phyloP scores from a whole-genome alignment of 257 asterid genomes.

The Salvia hispanica region DNA sequence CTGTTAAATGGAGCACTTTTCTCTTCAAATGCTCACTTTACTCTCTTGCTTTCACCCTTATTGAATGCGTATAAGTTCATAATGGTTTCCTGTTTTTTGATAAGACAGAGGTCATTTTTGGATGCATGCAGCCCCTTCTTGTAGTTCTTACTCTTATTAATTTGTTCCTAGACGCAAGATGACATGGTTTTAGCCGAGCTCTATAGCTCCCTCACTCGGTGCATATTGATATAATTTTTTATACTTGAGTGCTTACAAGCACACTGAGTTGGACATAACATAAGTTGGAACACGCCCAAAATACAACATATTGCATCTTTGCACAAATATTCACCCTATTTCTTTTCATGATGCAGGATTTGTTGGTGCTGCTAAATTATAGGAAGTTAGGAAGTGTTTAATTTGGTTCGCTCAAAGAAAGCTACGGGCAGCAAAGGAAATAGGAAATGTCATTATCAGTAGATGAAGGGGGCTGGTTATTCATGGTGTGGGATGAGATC shows the following conservation, averaged over 20 bases:
- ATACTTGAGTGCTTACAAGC: neutral
- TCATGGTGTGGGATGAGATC: neutral
- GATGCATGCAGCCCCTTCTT: neutral
- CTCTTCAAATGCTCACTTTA: neutral
- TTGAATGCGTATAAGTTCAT: neutral
- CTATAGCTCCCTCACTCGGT: neutral
- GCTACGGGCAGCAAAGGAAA: neutral
- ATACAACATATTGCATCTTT: neutral
- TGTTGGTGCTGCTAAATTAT: neutral
- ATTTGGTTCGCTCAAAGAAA: neutral
- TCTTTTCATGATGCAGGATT: slow-evolving; percentile 14
- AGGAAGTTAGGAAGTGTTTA: neutral
- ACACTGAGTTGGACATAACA: neutral
- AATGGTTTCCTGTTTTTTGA: neutral
- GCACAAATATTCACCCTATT: no score
- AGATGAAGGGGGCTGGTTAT: neutral
- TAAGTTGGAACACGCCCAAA: no score
- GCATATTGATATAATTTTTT: neutral
- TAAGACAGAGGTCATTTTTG: neutral
- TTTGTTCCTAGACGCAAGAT: neutral
- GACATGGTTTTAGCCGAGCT: neutral
- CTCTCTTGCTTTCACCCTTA: neutral
- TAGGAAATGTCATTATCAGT: slow-evolving; percentile 7
- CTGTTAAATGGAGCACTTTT: slow-evolving; percentile 6
- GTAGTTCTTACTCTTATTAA: neutral